These are phyloP conservation scores for Trichoderma asperelloides DNA, from an alignment of 495 filamentous ascomycete species.

Conservation along the genomic window DNA sequence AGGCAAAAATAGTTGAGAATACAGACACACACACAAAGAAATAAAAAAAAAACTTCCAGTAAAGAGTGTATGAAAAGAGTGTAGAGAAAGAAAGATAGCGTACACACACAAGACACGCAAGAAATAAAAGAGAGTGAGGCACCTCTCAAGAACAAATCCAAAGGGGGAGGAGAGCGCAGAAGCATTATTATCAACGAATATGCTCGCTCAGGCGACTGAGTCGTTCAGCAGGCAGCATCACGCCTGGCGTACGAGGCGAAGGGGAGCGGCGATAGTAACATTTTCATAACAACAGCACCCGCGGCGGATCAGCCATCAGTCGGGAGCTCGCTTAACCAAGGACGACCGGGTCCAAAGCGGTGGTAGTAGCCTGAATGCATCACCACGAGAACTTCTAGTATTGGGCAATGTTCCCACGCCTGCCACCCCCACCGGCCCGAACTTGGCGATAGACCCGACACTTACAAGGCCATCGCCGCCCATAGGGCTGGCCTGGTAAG, in stretches of 20 bases:
- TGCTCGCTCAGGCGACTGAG: background rate
- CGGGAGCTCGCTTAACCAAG: background rate
- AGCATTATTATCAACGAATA: background rate
- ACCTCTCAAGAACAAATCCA: background rate
- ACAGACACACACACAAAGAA: too few relatives aligned
- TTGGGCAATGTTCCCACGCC: background rate
- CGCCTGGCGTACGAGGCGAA: background rate
- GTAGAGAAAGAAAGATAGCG: too few relatives aligned
- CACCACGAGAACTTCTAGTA: background rate
- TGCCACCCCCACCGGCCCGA: background rate
- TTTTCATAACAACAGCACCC: background rate
- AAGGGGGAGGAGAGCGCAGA: background rate
- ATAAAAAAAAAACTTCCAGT: too few relatives aligned
- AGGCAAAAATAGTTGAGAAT: too few relatives aligned
- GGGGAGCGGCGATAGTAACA: background rate
- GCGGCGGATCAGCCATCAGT: constrained; percentile 4
- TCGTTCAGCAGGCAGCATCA: background rate
- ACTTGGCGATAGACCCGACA: background rate
- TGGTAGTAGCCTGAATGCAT: background rate
- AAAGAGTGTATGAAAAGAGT: too few relatives aligned
- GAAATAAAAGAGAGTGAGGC: background rate
- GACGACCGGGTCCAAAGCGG: background rate
- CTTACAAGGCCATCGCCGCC: background rate
- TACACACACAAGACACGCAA: background rate
- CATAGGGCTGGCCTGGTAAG: constrained; percentile 1